Percentiles rank a stretch among this genome's conserved stretches.
These are phyloP conservation scores for Eucommia ulmoides DNA, from an alignment of 257 asterid species.

Conservation along the genomic window DNA sequence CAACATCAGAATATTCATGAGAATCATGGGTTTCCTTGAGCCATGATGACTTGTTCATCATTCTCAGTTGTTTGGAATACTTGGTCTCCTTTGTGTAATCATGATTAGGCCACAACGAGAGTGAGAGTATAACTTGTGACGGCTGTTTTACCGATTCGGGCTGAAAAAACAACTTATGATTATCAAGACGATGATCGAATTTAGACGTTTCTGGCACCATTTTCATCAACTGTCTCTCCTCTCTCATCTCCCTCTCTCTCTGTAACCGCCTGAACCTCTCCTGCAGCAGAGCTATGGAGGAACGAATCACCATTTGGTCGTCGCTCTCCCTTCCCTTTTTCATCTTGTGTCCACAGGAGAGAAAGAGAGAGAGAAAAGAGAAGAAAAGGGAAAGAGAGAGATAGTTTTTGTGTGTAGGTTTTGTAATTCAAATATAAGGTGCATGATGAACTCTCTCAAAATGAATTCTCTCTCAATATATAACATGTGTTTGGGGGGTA, in stretches of 20 bases:
- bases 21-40: neutral
- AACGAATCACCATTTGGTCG: slow-evolving; percentile 10
- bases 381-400: slow-evolving; percentile 28
- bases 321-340: slow-evolving; percentile 20
- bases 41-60: slow-evolving; percentile 4
- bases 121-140: no score
- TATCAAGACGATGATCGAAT: slow-evolving; percentile 1
- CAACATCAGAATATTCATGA: slow-evolving; percentile 24
- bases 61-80: slow-evolving; percentile 3
- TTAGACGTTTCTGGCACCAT: slow-evolving; percentile 11
- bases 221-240: slow-evolving; percentile 25
- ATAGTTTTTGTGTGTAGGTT: no score
- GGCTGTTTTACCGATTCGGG: slow-evolving; percentile 5
- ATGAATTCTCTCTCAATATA: no score
- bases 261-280: slow-evolving; percentile 42
- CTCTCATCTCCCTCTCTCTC: slow-evolving; percentile 34
- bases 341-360: slow-evolving; percentile 26
- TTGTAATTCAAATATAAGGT: no score
- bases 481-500: no score
- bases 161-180: slow-evolving; percentile 2
- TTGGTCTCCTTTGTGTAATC: no score
- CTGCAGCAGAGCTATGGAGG: slow-evolving; percentile 41
- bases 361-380: slow-evolving; percentile 10
- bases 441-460: no score
- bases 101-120: no score